Percentiles rank a stretch among this genome's conserved stretches.
Conservation (phyloP, 495 filamentous ascomycete genomes). For the Recurvomyces mirabilis region DNA sequence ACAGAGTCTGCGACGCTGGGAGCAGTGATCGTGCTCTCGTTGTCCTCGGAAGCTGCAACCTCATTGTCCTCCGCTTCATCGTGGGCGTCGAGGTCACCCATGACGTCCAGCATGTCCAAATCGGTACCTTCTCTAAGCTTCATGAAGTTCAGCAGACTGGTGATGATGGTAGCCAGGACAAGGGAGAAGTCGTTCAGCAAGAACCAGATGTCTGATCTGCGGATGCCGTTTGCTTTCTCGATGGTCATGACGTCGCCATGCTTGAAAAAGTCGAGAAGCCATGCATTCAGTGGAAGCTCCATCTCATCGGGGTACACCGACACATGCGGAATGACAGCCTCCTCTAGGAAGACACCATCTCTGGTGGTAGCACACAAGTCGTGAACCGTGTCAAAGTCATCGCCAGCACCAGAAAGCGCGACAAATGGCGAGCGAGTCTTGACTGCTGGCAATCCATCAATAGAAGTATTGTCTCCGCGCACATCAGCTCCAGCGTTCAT, state of each 20-base stretch:
- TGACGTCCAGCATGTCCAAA: constrained; percentile 28
- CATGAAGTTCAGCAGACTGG: constrained; percentile 44
- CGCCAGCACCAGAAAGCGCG: constrained; percentile 55
- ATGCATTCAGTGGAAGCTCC: constrained; percentile 50
- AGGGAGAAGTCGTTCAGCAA: constrained; percentile 58
- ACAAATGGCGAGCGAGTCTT: constrained; percentile 54
- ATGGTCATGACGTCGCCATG: constrained; percentile 50
- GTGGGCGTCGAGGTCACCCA: constrained; percentile 32
- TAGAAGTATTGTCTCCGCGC: background rate
- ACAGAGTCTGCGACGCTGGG: constrained; percentile 3
- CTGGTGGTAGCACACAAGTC: constrained; percentile 54
- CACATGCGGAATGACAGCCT: constrained; percentile 57
- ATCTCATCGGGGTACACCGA: constrained; percentile 43
- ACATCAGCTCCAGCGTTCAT: constrained; percentile 33
- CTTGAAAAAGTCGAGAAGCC: constrained; percentile 64
- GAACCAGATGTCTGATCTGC: constrained; percentile 56
- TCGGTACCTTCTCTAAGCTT: constrained; percentile 27
- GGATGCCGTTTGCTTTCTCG: constrained; percentile 47
- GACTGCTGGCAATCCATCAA: constrained; percentile 22
- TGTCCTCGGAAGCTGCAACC: constrained; percentile 28
- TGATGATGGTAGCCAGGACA: constrained; percentile 53
- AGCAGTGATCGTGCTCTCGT: background rate
- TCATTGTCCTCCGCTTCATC: constrained; percentile 28
- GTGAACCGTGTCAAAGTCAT: constrained; percentile 47
- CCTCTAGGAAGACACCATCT: constrained; percentile 58